Evolutionary conservation across 2,329 filamentous ascomycete genomes (phyloP), one percentile per base, ranked within the genome.

Genomic region (Aspergillus chevalieri): DNA sequence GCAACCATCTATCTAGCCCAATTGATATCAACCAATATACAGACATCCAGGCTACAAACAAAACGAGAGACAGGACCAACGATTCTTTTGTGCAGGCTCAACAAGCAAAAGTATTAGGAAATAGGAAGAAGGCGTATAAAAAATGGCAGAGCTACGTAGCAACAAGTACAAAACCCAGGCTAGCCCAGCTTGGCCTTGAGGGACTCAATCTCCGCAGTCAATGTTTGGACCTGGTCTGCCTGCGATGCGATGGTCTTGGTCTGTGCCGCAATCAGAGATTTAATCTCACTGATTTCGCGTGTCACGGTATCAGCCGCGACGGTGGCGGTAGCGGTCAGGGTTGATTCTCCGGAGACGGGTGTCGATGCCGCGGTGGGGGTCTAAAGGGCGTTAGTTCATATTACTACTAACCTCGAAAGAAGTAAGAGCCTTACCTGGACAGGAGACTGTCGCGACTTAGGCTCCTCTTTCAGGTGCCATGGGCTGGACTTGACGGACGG

Each of bases 201-300:
- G 14, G 80, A 79, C 64, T 93, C 89, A 12, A 95, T 84, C 68
- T 94, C 88, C 26, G 75, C 70, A 2, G 86, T 81, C 44, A 95
- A 73, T 24, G 78, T 75, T 45, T 78, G 78, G 59, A 94, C 89
- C 67, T 90, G 85, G 63, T 87, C 79, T 45, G 81, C 86, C 71
- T 95, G 87, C n/a, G 81, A 77, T 53, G 77, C 82, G 64, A 95
- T 87, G 56, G 89, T 82, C 74, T 81, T 82, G 48, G 81, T 88
- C 72, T 95, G 90, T 55, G 81, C 79, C 66, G 88, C 82, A 30
- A 96, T 76, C 59, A 93, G 74, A 48, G 80, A 74, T 71, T 88
- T 92, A 72, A 95, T 93, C 61, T 91, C 81, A 34, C 81, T 76
- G 41, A 95, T 78, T 5, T 85, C 83, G 26, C 81, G 75, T 60